These are phyloP conservation scores for Cryptomeria japonica DNA, from an alignment of 75 land plant genomes.

Conservation along the genomic window DNA sequence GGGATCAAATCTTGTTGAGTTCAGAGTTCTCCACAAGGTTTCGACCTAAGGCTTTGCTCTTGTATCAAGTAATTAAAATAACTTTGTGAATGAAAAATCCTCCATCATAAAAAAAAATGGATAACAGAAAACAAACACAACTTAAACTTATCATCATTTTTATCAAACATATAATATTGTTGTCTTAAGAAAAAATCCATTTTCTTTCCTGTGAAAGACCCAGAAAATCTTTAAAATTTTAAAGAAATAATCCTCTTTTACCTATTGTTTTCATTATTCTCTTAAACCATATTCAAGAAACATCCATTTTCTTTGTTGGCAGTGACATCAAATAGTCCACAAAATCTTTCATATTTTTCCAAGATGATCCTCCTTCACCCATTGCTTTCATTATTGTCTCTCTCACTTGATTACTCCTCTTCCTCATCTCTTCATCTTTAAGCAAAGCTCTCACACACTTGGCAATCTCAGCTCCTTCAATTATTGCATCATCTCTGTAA, in stretches of 20 bases:
- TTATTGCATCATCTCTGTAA: neutral
- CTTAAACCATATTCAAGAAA: slow-evolving; percentile 11
- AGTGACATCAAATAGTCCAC: slow-evolving; percentile 4
- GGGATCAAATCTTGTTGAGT: no score
- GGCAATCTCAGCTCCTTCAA: neutral
- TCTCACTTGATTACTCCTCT: slow-evolving; percentile 23
- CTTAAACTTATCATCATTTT: neutral
- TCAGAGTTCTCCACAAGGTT: no score
- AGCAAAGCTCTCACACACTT: slow-evolving; percentile 11
- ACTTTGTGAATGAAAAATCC: no score
- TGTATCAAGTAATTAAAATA: no score
- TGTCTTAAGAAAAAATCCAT: no score
- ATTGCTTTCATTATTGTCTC: slow-evolving; percentile 29
- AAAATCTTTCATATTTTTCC: slow-evolving; percentile 20
- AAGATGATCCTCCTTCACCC: slow-evolving; percentile 39
- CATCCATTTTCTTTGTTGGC: neutral
- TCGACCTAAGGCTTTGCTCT: no score
- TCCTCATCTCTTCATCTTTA: slow-evolving; percentile 29
- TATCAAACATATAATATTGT: no score
- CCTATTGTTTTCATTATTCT: slow-evolving; percentile 25
- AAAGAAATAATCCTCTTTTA: slow-evolving; percentile 34
- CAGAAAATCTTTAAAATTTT: slow-evolving; percentile 22
- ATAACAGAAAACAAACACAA: no score
- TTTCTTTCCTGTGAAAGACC: no score
- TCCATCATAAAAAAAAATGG: no score